Evolutionary conservation across 345 rosid species (phyloP), one percentile per base, ranked within the genome.

Genomic region (Aethionema arabicum): DNA sequence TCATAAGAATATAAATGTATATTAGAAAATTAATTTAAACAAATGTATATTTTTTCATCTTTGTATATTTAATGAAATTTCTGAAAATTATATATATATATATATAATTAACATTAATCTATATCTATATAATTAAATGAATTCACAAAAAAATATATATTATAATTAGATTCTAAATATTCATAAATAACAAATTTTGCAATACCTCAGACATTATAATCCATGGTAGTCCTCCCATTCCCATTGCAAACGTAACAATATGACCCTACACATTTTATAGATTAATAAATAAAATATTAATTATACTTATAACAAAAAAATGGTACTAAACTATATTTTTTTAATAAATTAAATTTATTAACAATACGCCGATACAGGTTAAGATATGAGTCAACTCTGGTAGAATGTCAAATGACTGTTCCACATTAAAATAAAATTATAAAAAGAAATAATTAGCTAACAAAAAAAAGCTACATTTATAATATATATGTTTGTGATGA

Each of bases 161-260:
- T 16, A 4, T 14, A 45, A 32, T 8, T 48, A 29, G 1, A 9
- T 13, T 30, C 32, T 12, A 29, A 32, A 12, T 29, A 11, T 36
- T 27, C n/a, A 46, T 40, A 15, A 37, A 46, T 31, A 27, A 32
- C 27, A 43, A 43, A 21, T 30, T 7, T 31, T 49, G 30, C 5
- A 27, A 40, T 74, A 86, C 90, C 87, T 86, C 90, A 7, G 95
- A 71, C 85, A 84, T 80, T 50, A 83, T 65, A 53, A 78, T 70
- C 77, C 81, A 78, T 2, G 85, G 81, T 47, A 83, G 53, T 44
- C 83, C 82, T 51, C 82, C 76, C 77, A 83, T 75, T 33, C 88
- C 85, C 64, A 77, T 10, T 2, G 76, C 65, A 46, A 52, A 76
- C 11, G 70, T 41, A 9, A 67, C 63, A 16, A 67, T 30, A 35